These are phyloP conservation scores for Polychytrium aggregatum DNA, from an alignment of 192 early-diverging fungal species.

Conservation along the genomic window DNA sequence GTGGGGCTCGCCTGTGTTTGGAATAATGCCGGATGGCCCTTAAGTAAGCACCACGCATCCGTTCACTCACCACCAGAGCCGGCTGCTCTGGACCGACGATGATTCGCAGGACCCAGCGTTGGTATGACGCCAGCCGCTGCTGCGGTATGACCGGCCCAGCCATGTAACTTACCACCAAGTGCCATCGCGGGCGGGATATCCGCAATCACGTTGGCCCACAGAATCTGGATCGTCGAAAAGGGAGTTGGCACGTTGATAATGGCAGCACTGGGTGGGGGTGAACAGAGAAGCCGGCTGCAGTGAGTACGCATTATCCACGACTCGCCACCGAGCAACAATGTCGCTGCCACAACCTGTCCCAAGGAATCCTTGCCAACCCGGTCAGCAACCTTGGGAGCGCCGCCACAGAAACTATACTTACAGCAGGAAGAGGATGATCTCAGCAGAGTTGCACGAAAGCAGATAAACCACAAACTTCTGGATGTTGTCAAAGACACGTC, in stretches of 20 bases:
- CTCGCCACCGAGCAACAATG: too few relatives aligned
- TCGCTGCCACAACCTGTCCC: too few relatives aligned
- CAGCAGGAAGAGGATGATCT: conserved; percentile 84
- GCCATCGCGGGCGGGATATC: conserved; percentile 94
- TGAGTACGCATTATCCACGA: too few relatives aligned
- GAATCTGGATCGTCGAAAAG: conserved; percentile 86
- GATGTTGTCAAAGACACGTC: conserved; percentile 96
- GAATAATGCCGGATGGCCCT: neutral
- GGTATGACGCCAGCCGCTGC: too few relatives aligned
- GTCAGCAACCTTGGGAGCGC: neutral
- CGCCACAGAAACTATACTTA: conserved; percentile 14
- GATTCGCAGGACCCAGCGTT: too few relatives aligned
- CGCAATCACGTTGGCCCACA: conserved; percentile 96
- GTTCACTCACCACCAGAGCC: neutral
- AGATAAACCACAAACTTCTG: conserved; percentile 95
- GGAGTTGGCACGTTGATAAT: conserved; percentile 69
- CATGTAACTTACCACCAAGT: conserved; percentile 44
- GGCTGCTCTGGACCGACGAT: neutral
- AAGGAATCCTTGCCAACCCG: too few relatives aligned
- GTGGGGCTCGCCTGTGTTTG: conserved; percentile 55
- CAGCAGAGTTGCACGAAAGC: conserved; percentile 86
- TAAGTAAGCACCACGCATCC: neutral
- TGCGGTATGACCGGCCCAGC: too few relatives aligned
- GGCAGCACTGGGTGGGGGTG: conserved; percentile 23
- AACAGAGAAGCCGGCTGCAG: neutral